A percentile compares a stretch with the other conserved stretches of the same genome.
Conservation (phyloP, 768 basidiomycete species). For the Gymnopilus dilepis region DNA sequence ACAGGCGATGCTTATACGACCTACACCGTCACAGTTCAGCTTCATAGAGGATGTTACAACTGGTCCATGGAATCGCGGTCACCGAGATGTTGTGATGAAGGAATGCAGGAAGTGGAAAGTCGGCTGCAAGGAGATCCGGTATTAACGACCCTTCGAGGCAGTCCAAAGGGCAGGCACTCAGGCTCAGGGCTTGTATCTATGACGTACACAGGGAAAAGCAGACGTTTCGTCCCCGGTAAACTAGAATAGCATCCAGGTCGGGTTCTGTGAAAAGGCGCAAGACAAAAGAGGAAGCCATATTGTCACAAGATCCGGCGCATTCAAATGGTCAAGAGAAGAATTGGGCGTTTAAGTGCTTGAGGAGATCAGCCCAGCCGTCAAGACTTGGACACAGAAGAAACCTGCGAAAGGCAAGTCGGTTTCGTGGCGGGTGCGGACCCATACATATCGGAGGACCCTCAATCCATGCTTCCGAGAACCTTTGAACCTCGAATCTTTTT, state of each 20-base stretch:
- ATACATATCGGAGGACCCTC: neutral
- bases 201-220: neutral
- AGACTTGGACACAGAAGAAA: neutral
- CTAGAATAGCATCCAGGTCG: neutral
- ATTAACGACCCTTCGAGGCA: neutral
- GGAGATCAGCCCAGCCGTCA: neutral
- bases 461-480: conserved; percentile 3
- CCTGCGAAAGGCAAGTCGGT: neutral
- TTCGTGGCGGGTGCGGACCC: neutral
- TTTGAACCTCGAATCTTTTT: neutral
- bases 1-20: no score
- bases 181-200: neutral
- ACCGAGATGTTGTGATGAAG: neutral
- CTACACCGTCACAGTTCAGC: no score
- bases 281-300: neutral
- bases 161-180: neutral
- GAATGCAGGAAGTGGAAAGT: neutral
- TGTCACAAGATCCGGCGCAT: conserved; percentile 6
- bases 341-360: neutral
- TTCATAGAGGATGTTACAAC: neutral
- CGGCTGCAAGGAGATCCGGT: neutral
- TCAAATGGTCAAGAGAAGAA: neutral
- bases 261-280: neutral
- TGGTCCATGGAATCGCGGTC: neutral
- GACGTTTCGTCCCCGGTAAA: neutral